phyloP scores from a whole-genome alignment of 225 moss, liverwort and hornwort genomes.

The Polytrichum commune region DNA sequence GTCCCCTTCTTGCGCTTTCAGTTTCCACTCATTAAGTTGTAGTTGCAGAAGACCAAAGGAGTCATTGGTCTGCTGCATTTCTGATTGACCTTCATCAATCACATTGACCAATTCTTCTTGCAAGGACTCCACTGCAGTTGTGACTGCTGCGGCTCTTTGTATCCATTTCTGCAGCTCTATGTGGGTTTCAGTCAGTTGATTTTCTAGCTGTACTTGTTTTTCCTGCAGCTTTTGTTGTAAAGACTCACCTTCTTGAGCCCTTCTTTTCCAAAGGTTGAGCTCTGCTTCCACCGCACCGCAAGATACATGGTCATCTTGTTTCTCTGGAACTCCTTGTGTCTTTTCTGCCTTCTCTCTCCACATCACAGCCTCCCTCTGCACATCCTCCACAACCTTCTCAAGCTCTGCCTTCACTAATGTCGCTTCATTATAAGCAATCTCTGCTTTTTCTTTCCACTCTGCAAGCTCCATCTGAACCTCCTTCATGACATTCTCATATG shows the following conservation, averaged over 20 bases:
- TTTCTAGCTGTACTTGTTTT: constrained; percentile 19
- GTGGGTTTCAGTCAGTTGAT: constrained; percentile 20
- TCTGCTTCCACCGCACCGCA: constrained; percentile 48
- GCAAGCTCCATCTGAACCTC: constrained; percentile 34
- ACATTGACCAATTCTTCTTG: constrained; percentile 8
- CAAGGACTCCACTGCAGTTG: constrained; percentile 9
- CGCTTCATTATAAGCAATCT: constrained; percentile 21
- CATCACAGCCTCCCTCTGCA: constrained; percentile 22
- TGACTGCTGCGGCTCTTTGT: constrained; percentile 12
- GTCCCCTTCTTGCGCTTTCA: constrained; percentile 30
- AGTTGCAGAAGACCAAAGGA: constrained; percentile 4
- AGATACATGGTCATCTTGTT: constrained; percentile 35
- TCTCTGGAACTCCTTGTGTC: constrained; percentile 26
- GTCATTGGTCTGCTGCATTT: constrained; percentile 7
- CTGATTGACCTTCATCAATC: constrained; percentile 16
- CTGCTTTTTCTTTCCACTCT: constrained; percentile 34
- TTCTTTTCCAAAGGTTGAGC: constrained; percentile 40
- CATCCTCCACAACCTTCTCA: constrained; percentile 24
- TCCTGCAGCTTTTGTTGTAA: constrained; percentile 28
- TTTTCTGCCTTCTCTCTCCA: constrained; percentile 38
- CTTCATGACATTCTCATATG: constrained; percentile 17
- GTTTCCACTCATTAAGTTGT: constrained; percentile 28
- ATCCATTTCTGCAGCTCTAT: constrained; percentile 37
- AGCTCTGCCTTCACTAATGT: constrained; percentile 18
- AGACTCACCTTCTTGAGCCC: constrained; percentile 29